Conservation (phyloP, 2,329 filamentous ascomycete species). For the Alternaria angustiovoidea region DNA sequence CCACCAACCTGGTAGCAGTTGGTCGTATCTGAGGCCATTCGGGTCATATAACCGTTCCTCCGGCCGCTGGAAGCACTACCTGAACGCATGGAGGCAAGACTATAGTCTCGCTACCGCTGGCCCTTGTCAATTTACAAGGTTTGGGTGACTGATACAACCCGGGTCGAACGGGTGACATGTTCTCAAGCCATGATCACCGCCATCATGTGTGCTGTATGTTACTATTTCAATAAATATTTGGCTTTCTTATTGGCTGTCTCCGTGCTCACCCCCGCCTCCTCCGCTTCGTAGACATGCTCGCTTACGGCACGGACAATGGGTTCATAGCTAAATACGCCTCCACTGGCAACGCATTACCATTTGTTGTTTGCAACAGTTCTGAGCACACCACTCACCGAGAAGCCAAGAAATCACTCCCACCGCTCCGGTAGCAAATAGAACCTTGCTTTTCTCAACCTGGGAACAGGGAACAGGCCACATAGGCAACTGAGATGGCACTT, state of each 20-base stretch:
- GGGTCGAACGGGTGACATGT: neutral
- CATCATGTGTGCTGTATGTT: constrained; percentile 2
- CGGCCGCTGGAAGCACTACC: constrained; percentile 19
- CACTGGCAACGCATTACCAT: neutral
- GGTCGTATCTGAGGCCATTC: constrained; percentile 15
- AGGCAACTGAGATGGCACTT: constrained; percentile 1
- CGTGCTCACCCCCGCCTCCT: neutral
- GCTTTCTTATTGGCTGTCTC: neutral
- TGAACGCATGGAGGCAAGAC: constrained; percentile 22
- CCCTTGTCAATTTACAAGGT: neutral
- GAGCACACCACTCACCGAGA: neutral
- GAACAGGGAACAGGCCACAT: constrained; percentile 2
- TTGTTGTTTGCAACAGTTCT: neutral
- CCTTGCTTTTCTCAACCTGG: neutral
- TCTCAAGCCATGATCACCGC: neutral
- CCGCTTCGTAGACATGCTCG: neutral
- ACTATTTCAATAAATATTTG: neutral
- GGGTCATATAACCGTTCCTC: constrained; percentile 24
- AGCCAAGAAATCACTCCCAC: constrained; percentile 4
- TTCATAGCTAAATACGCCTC: constrained; percentile 17
- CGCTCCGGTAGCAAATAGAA: constrained; percentile 15
- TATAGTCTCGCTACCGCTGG: neutral
- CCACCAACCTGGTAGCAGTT: constrained; percentile 15
- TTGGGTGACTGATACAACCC: neutral
- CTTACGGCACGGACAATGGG: constrained; percentile 15